Conservation (phyloP, 176 grass and related monocot species). For the Zea mays region Zm-B73-REFERENCE-NAM-5.0 NC_050101.1:94359001-94359500, state of each 20-base stretch:
- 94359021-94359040: background rate
- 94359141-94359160: slow-evolving; percentile 96
- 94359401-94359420: slow-evolving; percentile 35
- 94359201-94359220: slow-evolving; percentile 98
- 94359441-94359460: slow-evolving; percentile 97
- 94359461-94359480: slow-evolving; percentile 98
- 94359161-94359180: slow-evolving; percentile 88
- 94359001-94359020: background rate
- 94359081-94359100: slow-evolving; percentile 92
- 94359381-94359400: background rate
- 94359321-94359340: slow-evolving; percentile 44
- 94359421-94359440: slow-evolving; percentile 97
- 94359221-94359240: slow-evolving; percentile 71
- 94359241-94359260: slow-evolving; percentile 95
- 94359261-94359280: slow-evolving; percentile 95
- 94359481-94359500: slow-evolving; percentile 76
- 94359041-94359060: slow-evolving; percentile 37
- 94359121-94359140: slow-evolving; percentile 84
- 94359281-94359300: slow-evolving; percentile 74
- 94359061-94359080: slow-evolving; percentile 86
- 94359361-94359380: too few relatives aligned
- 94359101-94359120: slow-evolving; percentile 81
- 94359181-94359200: slow-evolving; percentile 93
- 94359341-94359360: background rate
- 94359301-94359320: slow-evolving; percentile 80